These are phyloP conservation scores for Lagerstroemia fauriei DNA, from an alignment of 441 rosid species.

Conservation along the genomic window DNA sequence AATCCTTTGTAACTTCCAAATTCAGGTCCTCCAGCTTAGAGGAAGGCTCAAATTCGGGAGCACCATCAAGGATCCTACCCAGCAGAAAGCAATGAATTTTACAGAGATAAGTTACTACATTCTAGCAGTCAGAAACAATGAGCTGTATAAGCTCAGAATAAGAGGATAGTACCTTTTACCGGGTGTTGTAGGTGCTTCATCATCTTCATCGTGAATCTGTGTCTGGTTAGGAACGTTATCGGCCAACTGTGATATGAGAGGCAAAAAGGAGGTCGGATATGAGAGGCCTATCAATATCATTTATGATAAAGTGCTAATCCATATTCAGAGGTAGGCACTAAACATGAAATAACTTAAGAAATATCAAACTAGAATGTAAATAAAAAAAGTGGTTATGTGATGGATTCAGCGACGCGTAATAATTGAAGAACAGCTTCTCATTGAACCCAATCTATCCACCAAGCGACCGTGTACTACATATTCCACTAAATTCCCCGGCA, in stretches of 20 bases:
- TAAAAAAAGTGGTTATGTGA: not conserved
- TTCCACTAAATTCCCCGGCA: not conserved
- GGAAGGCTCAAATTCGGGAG: slow-evolving; percentile 64
- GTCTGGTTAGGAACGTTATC: slow-evolving; percentile 30
- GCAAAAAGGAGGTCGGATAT: not conserved
- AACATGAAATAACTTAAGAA: not conserved
- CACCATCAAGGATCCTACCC: slow-evolving; percentile 47
- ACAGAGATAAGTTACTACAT: not conserved
- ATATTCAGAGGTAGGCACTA: not conserved
- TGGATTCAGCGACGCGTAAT: not conserved
- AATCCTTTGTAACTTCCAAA: slow-evolving; percentile 62
- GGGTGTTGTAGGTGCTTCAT: slow-evolving; percentile 38
- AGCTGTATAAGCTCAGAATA: not conserved
- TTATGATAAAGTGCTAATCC: not conserved
- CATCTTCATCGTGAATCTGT: slow-evolving; percentile 37
- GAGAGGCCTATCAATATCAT: no score
- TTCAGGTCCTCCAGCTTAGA: slow-evolving; percentile 73
- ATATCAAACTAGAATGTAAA: not conserved
- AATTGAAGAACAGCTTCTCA: not conserved
- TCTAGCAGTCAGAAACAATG: not conserved
- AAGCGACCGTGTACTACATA: not conserved
- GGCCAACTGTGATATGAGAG: slow-evolving; percentile 24
- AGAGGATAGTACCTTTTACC: slow-evolving; percentile 49
- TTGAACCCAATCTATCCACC: not conserved
- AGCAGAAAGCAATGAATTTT: slow-evolving; percentile 24